Evolutionary conservation across 2,329 filamentous ascomycete genomes (phyloP), one percentile per base, ranked within the genome.

Genomic region (Fusarium denticulatum): DNA sequence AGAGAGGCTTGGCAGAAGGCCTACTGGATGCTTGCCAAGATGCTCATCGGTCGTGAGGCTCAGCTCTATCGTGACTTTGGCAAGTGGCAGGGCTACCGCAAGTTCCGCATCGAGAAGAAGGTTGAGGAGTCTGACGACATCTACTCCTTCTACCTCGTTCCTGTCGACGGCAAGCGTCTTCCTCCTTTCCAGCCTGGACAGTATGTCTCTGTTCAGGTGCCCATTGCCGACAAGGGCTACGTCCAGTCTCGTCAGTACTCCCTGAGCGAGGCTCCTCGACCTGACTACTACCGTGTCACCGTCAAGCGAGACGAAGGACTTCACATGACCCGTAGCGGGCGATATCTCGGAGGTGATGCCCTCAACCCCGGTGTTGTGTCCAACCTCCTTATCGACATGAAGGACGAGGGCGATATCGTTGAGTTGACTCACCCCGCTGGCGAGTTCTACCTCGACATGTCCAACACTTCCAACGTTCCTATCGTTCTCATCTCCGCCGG

Each of bases 211-310:
- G 82, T 94, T 52, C 87, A 87, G 56, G 80, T 91, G 13, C 84
- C 86, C 56, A 86, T 93, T 1, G 87, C 89, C 3, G 83, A 85
- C 1, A 83, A 88, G 70, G 87, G 88, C 30, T 88, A 90, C 78
- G 82, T 86, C 72, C 93, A 95, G 81, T 86, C 89, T 24, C 86
- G 92, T 37, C 93, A 94, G 81, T 95, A 94, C 82, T 93, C 91
- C 32, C 86, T 95, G 69, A 92, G 89, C 76, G 91, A 94, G 72
- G 86, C 88, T 56, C 91, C 90, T 5, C 84, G 84, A 5, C 82
- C 86, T 14, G 85, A 89, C 56, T 88, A 91, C 80, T 93, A 93
- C 81, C 89, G 93, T 36, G 91, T 94, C 81, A 92, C 88, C 56
- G 87, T 95, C 64, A 94, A 94, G 86, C 88, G 86, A 67, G 91